These are phyloP conservation scores for Colletotrichum euphorbiae DNA, from an alignment of 2,329 filamentous ascomycete species.

Conservation along the genomic window DNA sequence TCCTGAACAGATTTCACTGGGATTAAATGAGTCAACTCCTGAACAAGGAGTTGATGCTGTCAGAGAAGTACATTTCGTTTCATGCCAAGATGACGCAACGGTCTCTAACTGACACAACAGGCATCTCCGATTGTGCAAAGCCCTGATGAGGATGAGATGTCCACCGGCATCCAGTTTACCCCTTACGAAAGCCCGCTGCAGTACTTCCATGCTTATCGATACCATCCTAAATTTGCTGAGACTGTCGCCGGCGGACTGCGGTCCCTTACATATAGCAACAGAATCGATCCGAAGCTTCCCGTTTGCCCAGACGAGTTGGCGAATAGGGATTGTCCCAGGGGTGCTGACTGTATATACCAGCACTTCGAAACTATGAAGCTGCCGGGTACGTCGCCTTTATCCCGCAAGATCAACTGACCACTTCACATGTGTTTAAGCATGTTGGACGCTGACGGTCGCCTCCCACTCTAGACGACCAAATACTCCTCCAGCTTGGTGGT, in stretches of 20 bases:
- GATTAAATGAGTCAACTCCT: constrained; percentile 40
- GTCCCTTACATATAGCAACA: constrained; percentile 93
- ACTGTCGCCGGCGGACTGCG: constrained; percentile 81
- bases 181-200: constrained; percentile 88
- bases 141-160: constrained; percentile 26
- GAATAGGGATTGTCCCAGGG: constrained; percentile 76
- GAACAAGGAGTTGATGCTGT: constrained; percentile 46
- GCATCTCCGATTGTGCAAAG: constrained; percentile 35
- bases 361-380: constrained; percentile 82
- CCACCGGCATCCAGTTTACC: constrained; percentile 41
- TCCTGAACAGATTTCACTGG: constrained; percentile 39
- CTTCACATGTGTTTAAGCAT: constrained; percentile 49
- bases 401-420: constrained; percentile 34
- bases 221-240: constrained; percentile 80
- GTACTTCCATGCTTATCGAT: constrained; percentile 88
- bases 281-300: constrained; percentile 79
- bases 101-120: constrained; percentile 42
- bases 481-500: constrained; percentile 77
- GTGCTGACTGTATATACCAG: constrained; percentile 78
- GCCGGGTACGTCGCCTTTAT: constrained; percentile 73
- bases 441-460: constrained; percentile 60
- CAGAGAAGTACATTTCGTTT: constrained; percentile 59
- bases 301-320: constrained; percentile 82
- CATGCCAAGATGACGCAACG: constrained; percentile 33
- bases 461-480: constrained; percentile 72